Percentiles rank a stretch among this genome's conserved stretches.
Conservation (phyloP, 495 filamentous ascomycete genomes). For the Daldinia bambusicola region DNA sequence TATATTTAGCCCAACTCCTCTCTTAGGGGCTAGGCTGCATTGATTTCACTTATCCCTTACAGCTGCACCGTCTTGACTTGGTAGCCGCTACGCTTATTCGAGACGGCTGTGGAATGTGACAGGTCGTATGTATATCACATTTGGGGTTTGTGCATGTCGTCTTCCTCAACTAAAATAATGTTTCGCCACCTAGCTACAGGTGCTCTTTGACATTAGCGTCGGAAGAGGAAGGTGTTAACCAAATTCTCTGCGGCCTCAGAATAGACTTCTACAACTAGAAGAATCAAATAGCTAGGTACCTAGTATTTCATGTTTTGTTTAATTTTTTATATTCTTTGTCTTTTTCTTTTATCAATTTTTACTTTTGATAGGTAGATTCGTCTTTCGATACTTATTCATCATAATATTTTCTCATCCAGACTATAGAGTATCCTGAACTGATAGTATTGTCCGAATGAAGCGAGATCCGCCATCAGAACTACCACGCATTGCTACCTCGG, state of each 20-base stretch:
- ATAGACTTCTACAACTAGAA: constrained; percentile 11
- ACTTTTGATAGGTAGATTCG: too few species aligned
- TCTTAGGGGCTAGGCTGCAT: too few species aligned
- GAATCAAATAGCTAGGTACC: neutral
- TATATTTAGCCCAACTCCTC: too few species aligned
- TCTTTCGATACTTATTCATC: neutral
- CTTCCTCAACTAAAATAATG: neutral
- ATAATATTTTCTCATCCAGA: neutral
- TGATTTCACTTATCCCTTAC: too few species aligned
- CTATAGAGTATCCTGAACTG: neutral
- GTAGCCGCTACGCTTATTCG: neutral
- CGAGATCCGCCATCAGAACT: neutral
- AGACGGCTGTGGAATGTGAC: neutral
- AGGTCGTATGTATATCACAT: neutral
- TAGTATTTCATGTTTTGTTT: too few species aligned
- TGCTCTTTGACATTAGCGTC: neutral
- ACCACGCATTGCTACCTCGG: neutral
- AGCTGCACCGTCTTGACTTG: too few species aligned
- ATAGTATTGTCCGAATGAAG: neutral
- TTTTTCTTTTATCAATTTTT: too few species aligned
- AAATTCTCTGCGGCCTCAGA: constrained; percentile 15
- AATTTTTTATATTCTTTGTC: too few species aligned
- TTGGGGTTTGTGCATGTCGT: neutral
- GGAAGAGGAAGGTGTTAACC: constrained; percentile 21
- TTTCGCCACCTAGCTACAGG: neutral